A percentile compares a stretch with the other conserved stretches of the same genome.
These are phyloP conservation scores for Phytophthora pini DNA, from an alignment of 352 stramenopile species.

Conservation along the genomic window DNA sequence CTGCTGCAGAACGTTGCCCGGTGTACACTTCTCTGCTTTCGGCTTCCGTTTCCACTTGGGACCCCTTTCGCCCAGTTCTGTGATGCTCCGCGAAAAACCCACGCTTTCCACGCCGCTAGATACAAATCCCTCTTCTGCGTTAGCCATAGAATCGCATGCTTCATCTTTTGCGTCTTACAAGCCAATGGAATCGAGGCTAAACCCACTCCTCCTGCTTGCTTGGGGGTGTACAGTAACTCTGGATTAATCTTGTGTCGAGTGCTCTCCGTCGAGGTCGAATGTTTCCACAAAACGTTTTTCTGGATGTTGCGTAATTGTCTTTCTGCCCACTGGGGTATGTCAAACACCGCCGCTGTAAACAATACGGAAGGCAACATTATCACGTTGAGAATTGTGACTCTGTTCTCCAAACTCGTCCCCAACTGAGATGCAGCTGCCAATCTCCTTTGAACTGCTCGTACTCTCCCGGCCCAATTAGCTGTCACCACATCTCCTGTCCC, in stretches of 20 bases:
- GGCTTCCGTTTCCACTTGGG: no score
- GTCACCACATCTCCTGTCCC: no score
- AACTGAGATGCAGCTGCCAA: no score
- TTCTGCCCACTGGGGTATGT: neutral
- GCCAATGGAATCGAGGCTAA: neutral
- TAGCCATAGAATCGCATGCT: neutral
- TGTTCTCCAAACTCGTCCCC: no score
- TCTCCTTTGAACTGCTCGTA: no score
- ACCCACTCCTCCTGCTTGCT: conserved; percentile 1
- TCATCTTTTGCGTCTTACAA: neutral
- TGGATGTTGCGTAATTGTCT: neutral
- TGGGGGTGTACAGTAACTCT: neutral
- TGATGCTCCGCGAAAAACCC: neutral
- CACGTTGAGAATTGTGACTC: no score
- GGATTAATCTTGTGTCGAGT: conserved; percentile 1
- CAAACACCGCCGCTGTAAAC: conserved; percentile 3
- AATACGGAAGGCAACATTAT: neutral
- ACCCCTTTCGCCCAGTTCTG: no score
- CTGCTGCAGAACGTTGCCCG: no score
- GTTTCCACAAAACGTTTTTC: conserved; percentile 9
- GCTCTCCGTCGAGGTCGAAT: neutral
- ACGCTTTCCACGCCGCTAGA: neutral
- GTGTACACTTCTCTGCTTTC: no score
- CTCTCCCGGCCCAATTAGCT: no score
- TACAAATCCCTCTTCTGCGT: neutral